These are phyloP conservation scores for Mesostigma viride DNA, from an alignment of 139 green algal species.

Conservation along the genomic window DNA sequence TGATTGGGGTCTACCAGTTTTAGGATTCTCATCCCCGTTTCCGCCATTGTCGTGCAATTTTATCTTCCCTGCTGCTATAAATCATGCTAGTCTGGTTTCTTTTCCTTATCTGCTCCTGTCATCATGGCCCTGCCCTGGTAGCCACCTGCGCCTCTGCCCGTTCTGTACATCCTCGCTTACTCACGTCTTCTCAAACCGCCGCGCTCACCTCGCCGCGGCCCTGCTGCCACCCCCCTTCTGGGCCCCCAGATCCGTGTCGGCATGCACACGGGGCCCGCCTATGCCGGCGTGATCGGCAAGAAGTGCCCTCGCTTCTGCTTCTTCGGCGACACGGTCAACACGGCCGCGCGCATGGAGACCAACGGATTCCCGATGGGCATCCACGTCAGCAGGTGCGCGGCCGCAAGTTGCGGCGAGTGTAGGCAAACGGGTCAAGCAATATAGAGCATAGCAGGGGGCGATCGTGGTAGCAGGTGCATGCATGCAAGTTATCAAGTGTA, in stretches of 20 bases:
- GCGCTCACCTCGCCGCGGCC: too few species aligned
- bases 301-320: constrained; percentile 35
- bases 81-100: too few species aligned
- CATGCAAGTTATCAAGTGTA: background rate
- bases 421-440: background rate
- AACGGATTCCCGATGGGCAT: constrained; percentile 27
- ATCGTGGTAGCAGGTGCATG: background rate
- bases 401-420: background rate
- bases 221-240: constrained; percentile 23
- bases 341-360: constrained; percentile 38
- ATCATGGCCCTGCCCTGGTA: too few species aligned
- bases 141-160: too few species aligned
- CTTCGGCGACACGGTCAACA: constrained; percentile 41
- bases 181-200: too few species aligned
- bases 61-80: too few species aligned
- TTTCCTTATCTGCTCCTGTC: too few species aligned
- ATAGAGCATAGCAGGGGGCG: background rate
- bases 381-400: constrained; percentile 3
- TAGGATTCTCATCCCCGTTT: too few species aligned
- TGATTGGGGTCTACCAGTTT: too few species aligned
- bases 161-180: too few species aligned
- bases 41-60: too few species aligned
- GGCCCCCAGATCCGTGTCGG: constrained; percentile 30
- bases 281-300: constrained; percentile 29
- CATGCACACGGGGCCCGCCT: constrained; percentile 24